These are phyloP conservation scores for Abrus precatorius DNA, from an alignment of 306 rosid species.

Conservation along the genomic window DNA sequence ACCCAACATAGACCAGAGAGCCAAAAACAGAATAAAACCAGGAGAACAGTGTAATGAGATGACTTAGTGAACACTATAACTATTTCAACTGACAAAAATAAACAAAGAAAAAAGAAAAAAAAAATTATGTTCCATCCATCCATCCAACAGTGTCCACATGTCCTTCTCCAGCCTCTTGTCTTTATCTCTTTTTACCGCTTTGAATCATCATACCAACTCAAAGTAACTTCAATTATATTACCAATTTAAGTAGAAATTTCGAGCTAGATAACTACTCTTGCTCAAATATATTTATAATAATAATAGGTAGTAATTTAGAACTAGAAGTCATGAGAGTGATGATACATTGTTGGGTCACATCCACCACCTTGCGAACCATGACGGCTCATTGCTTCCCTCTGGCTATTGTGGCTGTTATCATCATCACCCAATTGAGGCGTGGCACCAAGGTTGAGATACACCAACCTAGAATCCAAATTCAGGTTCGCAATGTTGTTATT, in stretches of 20 bases:
- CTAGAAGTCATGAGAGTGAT: constrained; percentile 71
- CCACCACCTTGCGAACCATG: constrained; percentile 20
- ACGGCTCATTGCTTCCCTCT: constrained; percentile 54
- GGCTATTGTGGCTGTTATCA: background rate
- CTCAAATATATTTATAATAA: constrained; percentile 4
- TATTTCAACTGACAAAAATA: constrained; percentile 20
- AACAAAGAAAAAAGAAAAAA: background rate
- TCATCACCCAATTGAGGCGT: constrained; percentile 60
- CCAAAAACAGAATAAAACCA: constrained; percentile 23
- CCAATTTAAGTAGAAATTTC: background rate
- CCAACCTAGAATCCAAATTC: constrained; percentile 84
- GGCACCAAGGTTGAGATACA: constrained; percentile 90
- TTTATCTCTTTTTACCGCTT: constrained; percentile 24
- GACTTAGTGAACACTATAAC: constrained; percentile 1
- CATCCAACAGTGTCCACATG: constrained; percentile 29
- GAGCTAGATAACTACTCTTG: background rate
- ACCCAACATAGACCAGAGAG: constrained; percentile 13
- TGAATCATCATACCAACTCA: constrained; percentile 33
- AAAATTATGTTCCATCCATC: constrained; percentile 1
- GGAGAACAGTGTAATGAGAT: constrained; percentile 1
- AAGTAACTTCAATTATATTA: constrained; percentile 34
- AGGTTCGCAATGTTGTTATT: constrained; percentile 55
- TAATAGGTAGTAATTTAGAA: background rate
- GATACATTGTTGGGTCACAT: constrained; percentile 71
- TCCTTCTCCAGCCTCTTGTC: background rate